Percentiles rank a stretch among this genome's conserved stretches.
phyloP scores from a whole-genome alignment of 805 yeast species.

The Yueomyces sp. region DNA sequence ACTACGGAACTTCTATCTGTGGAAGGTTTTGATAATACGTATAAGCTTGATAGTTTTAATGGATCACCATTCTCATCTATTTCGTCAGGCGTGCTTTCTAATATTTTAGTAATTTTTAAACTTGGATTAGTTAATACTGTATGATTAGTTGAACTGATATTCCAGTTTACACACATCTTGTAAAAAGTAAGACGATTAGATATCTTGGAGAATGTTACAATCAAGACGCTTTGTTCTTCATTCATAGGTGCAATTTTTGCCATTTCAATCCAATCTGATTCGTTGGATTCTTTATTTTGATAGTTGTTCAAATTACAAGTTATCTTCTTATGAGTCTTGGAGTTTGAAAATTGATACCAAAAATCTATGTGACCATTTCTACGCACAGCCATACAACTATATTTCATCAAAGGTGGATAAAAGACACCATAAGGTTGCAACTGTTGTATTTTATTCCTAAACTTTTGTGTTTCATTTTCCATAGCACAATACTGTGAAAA shows the following conservation, averaged over 20 bases:
- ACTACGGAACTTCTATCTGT: slow-evolving; percentile 13
- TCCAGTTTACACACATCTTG: slow-evolving; percentile 22
- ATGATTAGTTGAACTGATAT: slow-evolving; percentile 13
- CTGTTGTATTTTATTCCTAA: slow-evolving; percentile 23
- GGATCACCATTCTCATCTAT: slow-evolving; percentile 13
- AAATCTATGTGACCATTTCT: slow-evolving; percentile 24
- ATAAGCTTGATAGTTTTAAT: slow-evolving; percentile 12
- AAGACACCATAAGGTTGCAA: slow-evolving; percentile 23
- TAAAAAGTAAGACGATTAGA: slow-evolving; percentile 17
- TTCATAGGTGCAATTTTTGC: slow-evolving; percentile 22
- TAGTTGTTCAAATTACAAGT: slow-evolving; percentile 16
- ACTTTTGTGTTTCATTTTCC: slow-evolving; percentile 15
- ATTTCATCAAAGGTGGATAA: slow-evolving; percentile 26
- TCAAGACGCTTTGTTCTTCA: slow-evolving; percentile 20
- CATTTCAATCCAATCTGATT: slow-evolving; percentile 20
- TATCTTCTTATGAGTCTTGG: slow-evolving; percentile 25
- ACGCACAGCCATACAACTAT: slow-evolving; percentile 24
- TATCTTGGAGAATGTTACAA: slow-evolving; percentile 17
- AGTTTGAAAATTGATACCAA: slow-evolving; percentile 27
- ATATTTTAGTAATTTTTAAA: slow-evolving; percentile 14
- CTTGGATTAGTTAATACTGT: slow-evolving; percentile 21
- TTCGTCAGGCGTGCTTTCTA: slow-evolving; percentile 12
- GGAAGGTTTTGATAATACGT: slow-evolving; percentile 17
- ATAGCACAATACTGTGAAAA: slow-evolving; percentile 20
- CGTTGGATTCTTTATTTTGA: slow-evolving; percentile 13